Evolutionary conservation across 108 stramenopile species (phyloP), one percentile per base, ranked within the genome.

Genomic region (Discostella pseudostelligera): DNA sequence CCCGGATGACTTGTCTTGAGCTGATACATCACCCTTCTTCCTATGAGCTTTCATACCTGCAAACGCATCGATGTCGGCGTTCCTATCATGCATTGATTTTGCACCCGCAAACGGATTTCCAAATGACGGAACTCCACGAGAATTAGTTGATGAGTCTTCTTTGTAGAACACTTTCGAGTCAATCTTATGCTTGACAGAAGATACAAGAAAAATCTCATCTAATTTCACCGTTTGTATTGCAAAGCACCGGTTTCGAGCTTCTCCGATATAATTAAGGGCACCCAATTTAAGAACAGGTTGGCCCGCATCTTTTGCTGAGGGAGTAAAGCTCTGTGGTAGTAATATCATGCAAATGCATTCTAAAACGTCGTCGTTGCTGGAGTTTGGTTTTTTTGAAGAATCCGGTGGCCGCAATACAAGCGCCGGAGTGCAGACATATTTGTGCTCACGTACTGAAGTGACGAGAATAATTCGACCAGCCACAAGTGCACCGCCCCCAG

Each of bases 31-130:
- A 1, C 80, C 79, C 58, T 77, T 85, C 57, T 85, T 88, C 12
- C 84, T 85, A n/a, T 67, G 67, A 10, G 86, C 76, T 48, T 67
- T 85, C 85, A 90, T 84, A 26, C 88, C 87, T 36, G 82, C 80
- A 74, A 93, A 93, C 0, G 84, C 61, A 67, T 29, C 14, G 4
- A 59, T 28, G 20, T 28, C 35, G 39, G 11, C 69, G 26, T 69
- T 51, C 45, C 71, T 74, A 42, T 84, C 47, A 42, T 55, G 64
- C 44, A 69, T 53, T 21, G 74, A 70, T 60, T 69, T 80, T 16
- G 67, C 78, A 39, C 70, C 73, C 46, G 82, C 70, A 55, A 86
- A 84, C 20, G 76, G 73, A 66, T 79, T 69, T 19, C 48, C 35
- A 43, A 59, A 58, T 44, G 37, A 42, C 12, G 57, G 9, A 20